Conservation (phyloP, 129 eudicot genomes). For the Chrysanthemum lavandulifolium region DNA sequence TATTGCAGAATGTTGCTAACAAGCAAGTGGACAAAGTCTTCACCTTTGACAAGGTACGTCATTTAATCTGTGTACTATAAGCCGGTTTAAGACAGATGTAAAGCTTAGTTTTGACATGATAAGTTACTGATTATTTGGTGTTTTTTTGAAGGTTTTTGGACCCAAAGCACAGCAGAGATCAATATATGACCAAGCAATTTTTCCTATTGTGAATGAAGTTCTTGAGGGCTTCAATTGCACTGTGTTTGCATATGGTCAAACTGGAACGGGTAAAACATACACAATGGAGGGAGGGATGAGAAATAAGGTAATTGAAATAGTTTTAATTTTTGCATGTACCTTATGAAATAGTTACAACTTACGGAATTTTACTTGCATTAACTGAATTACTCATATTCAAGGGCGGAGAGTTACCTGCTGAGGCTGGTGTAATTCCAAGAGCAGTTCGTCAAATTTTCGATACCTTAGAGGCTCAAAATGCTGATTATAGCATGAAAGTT, state of each 20-base stretch:
- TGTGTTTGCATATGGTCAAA: constrained; percentile 87
- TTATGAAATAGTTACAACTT: no score
- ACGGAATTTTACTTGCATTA: no score
- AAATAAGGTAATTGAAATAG: constrained; percentile 50
- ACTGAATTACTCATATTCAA: constrained; percentile 19
- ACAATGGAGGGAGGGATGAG: constrained; percentile 96
- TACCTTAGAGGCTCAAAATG: constrained; percentile 72
- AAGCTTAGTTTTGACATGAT: not conserved
- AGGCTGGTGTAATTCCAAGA: constrained; percentile 92
- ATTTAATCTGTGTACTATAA: not conserved
- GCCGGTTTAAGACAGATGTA: no score
- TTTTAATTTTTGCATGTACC: not conserved
- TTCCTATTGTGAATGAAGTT: constrained; percentile 74
- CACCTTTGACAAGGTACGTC: constrained; percentile 82
- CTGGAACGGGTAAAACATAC: constrained; percentile 89
- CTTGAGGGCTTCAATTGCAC: constrained; percentile 92
- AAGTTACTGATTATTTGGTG: not conserved
- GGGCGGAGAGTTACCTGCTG: constrained; percentile 77
- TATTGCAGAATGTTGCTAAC: constrained; percentile 52
- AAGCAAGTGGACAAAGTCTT: constrained; percentile 74
- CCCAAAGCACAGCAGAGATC: constrained; percentile 89
- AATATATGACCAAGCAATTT: constrained; percentile 83
- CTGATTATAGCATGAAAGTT: constrained; percentile 86
- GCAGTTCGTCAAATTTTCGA: constrained; percentile 89
- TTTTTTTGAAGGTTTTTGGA: constrained; percentile 62